phyloP scores from a whole-genome alignment of 202 grass and related monocot genomes.

The Panicum hallii region DNA sequence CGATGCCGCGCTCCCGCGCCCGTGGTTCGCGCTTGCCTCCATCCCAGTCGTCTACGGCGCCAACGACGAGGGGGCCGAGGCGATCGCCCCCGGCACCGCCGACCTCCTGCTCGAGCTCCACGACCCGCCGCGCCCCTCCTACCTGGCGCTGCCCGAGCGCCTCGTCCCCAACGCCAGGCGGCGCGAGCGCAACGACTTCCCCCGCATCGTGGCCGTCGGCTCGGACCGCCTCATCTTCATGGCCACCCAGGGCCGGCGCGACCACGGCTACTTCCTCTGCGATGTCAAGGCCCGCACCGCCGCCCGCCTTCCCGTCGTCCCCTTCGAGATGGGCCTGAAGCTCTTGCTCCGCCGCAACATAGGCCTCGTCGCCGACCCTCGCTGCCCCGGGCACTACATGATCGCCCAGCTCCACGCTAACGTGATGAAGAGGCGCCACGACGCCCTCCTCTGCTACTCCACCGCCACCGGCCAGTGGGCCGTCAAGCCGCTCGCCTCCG shows the following conservation, averaged over 20 bases:
- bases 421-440: neutral
- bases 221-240: slow-evolving; percentile 23
- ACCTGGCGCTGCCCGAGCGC: slow-evolving; percentile 6
- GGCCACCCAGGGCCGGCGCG: neutral
- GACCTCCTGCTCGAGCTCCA: neutral
- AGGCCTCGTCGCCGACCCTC: slow-evolving; percentile 6
- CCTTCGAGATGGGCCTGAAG: neutral
- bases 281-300: neutral
- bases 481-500: neutral
- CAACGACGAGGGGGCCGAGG: neutral
- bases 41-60: neutral
- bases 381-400: neutral
- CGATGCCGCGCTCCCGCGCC: neutral
- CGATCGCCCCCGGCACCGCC: neutral
- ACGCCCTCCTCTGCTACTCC: neutral
- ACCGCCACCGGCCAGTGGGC: neutral
- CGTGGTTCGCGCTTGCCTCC: slow-evolving; percentile 17
- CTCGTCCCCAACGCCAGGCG: neutral
- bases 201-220: neutral
- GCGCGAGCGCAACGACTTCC: neutral
- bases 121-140: neutral
- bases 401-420: slow-evolving; percentile 6
- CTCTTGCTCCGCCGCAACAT: neutral
- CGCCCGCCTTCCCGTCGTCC: neutral
- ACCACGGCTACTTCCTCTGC: slow-evolving; percentile 17